Evolutionary conservation across 2,329 filamentous ascomycete genomes (phyloP), one percentile per base, ranked within the genome.

Genomic region (Fusarium udum): DNA sequence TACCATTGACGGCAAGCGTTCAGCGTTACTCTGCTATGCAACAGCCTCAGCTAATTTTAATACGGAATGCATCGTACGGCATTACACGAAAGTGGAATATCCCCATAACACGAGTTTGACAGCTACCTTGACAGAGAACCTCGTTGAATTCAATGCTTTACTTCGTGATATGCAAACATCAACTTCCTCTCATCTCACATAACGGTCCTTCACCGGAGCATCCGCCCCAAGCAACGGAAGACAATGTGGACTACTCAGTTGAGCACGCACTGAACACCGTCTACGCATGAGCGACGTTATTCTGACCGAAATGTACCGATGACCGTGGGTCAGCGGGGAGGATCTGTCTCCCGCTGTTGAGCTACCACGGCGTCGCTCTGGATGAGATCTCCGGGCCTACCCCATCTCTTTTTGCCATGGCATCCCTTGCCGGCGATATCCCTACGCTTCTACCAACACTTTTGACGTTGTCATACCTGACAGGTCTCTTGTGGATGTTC

Each of bases 291-390:
- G 61, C 55, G 52, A 69, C 64, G 63, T 71, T 64, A 52, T 72
- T 61, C 46, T 69, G 59, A 31, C 59, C 56, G 64, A 67, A 51
- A 63, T 62, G 64, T 57, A 63, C 53, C 52, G 45, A 46, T 63
- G 67, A 48, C 39, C 52, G 51, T 75, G 61, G 61, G 61, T 71
- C 58, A 61, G 67, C 66, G 53, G 71, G 60, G 73, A 71, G 42
- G 65, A 76, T 75, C 68, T 67, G 43, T 55, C 61, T 71, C 65
- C 74, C 70, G 71, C 69, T 72, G 66, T 53, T 77, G 73, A 70
- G 67, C 58, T 55, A 78, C 76, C 71, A 49, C 51, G 64, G 39
- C 62, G 60, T 60, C 65, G 62, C 63, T 69, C 67, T 67, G 71
- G 71, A 75, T 45, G 69, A 74, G 75, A 77, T 75, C 58, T 69